Evolutionary conservation across 139 green algal genomes (phyloP).

Genomic region (Spirogloea muscicola): DNA sequence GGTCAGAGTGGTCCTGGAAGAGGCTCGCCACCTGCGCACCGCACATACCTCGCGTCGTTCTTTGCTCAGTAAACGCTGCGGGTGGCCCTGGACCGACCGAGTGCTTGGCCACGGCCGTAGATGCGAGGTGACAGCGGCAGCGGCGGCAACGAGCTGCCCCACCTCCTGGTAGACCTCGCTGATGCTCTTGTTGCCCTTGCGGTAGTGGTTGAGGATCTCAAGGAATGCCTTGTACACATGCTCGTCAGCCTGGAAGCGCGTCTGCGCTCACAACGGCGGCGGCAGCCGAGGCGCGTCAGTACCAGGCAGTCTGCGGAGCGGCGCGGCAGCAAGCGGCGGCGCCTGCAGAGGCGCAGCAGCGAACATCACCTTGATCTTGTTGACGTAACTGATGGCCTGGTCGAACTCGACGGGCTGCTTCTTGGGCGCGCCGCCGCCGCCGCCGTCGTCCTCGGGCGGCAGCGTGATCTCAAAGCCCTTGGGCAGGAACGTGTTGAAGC

Average conservation of each 20-base stretch:
- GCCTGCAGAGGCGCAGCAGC: too few relatives aligned
- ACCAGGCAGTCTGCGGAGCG: neutral
- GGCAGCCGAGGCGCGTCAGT: neutral
- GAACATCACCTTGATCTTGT: conserved; percentile 94
- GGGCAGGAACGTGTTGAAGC: conserved; percentile 99
- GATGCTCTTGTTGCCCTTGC: conserved; percentile 97
- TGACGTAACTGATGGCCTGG: conserved; percentile 99
- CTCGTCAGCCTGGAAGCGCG: conserved; percentile 86
- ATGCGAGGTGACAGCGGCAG: too few relatives aligned
- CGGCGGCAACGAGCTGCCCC: too few relatives aligned
- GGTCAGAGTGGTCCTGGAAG: conserved; percentile 86
- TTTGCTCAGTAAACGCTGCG: too few relatives aligned
- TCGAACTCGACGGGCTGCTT: conserved; percentile 92
- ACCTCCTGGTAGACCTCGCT: conserved; percentile 89
- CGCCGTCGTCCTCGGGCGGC: neutral
- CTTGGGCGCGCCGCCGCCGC: conserved; percentile 4
- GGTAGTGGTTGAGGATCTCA: conserved; percentile 99
- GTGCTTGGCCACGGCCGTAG: too few relatives aligned
- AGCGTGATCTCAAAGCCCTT: conserved; percentile 55
- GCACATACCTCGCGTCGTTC: too few relatives aligned
- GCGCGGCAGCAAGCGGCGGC: neutral
- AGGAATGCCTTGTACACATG: conserved; percentile 98
- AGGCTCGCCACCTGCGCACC: conserved; percentile 85
- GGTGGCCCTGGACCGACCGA: too few relatives aligned
- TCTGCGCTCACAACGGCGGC: too few relatives aligned